Evolutionary conservation across 73 alveolate species (phyloP).

Genomic region (Blepharisma stoltei): DNA sequence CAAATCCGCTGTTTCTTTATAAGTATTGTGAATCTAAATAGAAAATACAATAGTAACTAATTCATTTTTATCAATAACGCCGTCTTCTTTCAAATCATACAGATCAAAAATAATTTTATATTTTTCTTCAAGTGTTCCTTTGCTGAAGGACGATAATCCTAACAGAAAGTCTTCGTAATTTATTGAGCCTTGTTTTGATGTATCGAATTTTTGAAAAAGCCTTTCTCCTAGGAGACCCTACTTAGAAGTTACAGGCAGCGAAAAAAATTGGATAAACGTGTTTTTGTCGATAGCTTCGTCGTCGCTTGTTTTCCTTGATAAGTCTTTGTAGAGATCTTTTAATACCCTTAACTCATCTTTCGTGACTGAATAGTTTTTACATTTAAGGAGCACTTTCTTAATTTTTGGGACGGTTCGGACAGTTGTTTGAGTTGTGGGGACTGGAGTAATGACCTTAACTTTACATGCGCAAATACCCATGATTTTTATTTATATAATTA

Average conservation of each 20-base stretch:
- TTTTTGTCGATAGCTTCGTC: not conserved
- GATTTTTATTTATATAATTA: no score
- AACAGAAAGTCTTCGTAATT: not conserved
- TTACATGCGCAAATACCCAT: no score
- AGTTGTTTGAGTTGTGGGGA: no score
- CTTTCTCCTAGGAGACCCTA: conserved; percentile 30
- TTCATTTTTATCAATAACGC: not conserved
- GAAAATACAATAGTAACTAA: not conserved
- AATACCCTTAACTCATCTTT: not conserved
- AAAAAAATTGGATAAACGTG: not conserved
- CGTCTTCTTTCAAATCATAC: conserved; percentile 22
- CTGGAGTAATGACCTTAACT: no score
- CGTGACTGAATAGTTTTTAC: conserved; percentile 13
- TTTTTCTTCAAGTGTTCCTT: conserved; percentile 9
- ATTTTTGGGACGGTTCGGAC: no score
- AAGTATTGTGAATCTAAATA: not conserved
- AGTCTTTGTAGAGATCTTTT: conserved; percentile 2
- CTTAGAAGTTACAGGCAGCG: not conserved
- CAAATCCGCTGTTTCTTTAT: no score
- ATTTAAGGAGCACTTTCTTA: not conserved
- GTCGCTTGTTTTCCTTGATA: not conserved
- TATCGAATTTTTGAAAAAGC: not conserved
- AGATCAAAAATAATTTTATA: not conserved
- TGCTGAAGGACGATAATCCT: not conserved
- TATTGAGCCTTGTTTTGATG: not conserved